These are phyloP conservation scores for Cercospora canescens DNA, from an alignment of 2,329 filamentous ascomycete species.

Conservation along the genomic window DNA sequence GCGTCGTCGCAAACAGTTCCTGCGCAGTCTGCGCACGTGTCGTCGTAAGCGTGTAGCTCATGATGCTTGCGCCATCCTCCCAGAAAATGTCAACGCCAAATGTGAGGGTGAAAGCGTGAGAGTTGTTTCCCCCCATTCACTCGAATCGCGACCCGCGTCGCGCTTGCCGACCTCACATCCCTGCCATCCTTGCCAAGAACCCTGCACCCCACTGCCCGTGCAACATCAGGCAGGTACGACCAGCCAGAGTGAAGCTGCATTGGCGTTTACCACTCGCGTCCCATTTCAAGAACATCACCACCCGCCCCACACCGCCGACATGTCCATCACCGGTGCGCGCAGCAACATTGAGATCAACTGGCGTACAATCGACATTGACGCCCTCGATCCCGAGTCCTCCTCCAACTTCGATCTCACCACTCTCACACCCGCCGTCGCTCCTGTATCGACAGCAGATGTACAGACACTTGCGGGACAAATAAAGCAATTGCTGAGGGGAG, in stretches of 20 bases:
- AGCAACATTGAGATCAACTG: slow-evolving; percentile 53
- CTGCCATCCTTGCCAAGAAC: slow-evolving; percentile 3
- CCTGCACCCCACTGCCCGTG: slow-evolving; percentile 4
- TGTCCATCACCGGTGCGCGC: slow-evolving; percentile 40
- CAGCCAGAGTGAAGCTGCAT: neutral
- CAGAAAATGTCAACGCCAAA: neutral
- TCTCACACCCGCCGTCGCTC: slow-evolving; percentile 73
- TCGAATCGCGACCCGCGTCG: slow-evolving; percentile 8
- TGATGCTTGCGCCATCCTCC: slow-evolving; percentile 9
- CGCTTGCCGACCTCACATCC: neutral
- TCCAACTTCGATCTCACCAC: slow-evolving; percentile 88
- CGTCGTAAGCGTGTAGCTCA: slow-evolving; percentile 9
- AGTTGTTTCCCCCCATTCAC: neutral
- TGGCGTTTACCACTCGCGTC: neutral
- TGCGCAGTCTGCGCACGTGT: neutral
- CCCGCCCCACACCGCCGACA: slow-evolving; percentile 1
- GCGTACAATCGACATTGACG: slow-evolving; percentile 93
- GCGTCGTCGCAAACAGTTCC: slow-evolving; percentile 2
- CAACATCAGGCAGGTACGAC: slow-evolving; percentile 13
- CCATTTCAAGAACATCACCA: neutral
- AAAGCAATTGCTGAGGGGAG: slow-evolving; percentile 81
- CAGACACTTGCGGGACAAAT: slow-evolving; percentile 78
- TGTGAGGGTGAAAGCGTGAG: neutral
- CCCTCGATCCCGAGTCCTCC: slow-evolving; percentile 83
- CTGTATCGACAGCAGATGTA: slow-evolving; percentile 75